These are phyloP conservation scores for Jatropha multifida DNA, from an alignment of 441 rosid genomes.

Conservation along the genomic window DNA sequence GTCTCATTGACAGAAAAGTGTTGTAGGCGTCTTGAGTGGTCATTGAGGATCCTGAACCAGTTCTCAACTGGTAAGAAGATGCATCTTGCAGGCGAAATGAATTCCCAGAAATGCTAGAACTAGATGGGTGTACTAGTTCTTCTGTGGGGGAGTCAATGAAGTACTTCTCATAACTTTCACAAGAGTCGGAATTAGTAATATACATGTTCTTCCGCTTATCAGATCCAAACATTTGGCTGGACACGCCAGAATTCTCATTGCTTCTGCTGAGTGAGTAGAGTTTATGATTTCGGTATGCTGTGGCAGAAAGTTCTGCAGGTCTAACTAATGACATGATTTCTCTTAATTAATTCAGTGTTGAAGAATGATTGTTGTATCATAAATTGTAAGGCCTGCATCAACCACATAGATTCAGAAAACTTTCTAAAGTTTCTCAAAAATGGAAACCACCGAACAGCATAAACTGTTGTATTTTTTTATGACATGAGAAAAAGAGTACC, in stretches of 20 bases:
- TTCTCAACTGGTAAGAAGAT: constrained; percentile 46
- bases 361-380: constrained; percentile 15
- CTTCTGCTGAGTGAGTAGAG: constrained; percentile 56
- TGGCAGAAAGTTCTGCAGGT: constrained; percentile 52
- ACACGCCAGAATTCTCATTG: constrained; percentile 38
- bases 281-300: constrained; percentile 56
- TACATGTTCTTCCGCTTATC: constrained; percentile 57
- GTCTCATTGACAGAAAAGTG: constrained; percentile 30
- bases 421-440: constrained; percentile 3
- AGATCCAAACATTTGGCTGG: constrained; percentile 46
- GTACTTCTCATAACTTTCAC: constrained; percentile 79
- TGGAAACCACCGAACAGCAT: not conserved
- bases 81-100: constrained; percentile 44
- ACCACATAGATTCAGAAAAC: constrained; percentile 13
- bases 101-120: constrained; percentile 55
- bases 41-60: constrained; percentile 50
- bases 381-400: constrained; percentile 26
- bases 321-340: constrained; percentile 69
- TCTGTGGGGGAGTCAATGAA: constrained; percentile 71
- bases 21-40: constrained; percentile 36
- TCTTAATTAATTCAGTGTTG: constrained; percentile 25
- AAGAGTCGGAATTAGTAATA: constrained; percentile 52
- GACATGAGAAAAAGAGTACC: constrained; percentile 12
- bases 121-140: constrained; percentile 53
- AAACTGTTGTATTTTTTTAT: not conserved